Base-by-base conservation (phyloP, 176 grass and related monocot genomes). In the Areca catechu region DNA sequence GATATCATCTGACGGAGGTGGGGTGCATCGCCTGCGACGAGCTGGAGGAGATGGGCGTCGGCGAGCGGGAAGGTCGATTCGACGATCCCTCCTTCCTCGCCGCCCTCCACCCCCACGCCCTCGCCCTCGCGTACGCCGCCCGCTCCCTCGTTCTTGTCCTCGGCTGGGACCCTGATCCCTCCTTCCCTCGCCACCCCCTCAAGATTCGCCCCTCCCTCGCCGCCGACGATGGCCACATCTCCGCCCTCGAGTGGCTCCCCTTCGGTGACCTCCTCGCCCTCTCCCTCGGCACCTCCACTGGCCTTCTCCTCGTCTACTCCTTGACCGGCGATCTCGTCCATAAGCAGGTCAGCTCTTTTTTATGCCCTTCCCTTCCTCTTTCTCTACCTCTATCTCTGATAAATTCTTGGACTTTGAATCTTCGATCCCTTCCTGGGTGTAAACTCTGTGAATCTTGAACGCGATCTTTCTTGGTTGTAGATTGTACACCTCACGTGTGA, bases 1-100 rank as follows among this genome's bases (percentile, higher is more conserved):
- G 86, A 75, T 74, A 68, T 59, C 77, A 90, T 56, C 74, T 96
- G 51, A 71, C 74, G 56, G 91, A 96, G 83, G 80, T 96, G 56
- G 80, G 80, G 56, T 72, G 77, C 49, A 80, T 96, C 49, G 77
- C 83, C 34, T 62, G 71, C 16, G 74, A 58, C 22, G 78, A 76
- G 24, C 74, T 96, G 64, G 67, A 75, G 15, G 59, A 72, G 27
- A 63, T 75, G 15, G 86, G 86, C 15, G 65, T 81, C 15, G 86
- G 80, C 14, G 74, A 90, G 74, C 71, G 77, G 65, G 86, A 90
- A 65, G 86, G 86, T 4, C 90, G 92, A 83, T 71, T 90, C 27
- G 74, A 87, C 56, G 86, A 96, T 22, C 61, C 80, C 25, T 65
- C 83, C 27, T 68, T 96, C 22, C 74, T 96, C 29, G 50, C 72